phyloP scores from a whole-genome alignment of 495 filamentous ascomycete genomes.

The Hypomontagnella submonticulosa region DNA sequence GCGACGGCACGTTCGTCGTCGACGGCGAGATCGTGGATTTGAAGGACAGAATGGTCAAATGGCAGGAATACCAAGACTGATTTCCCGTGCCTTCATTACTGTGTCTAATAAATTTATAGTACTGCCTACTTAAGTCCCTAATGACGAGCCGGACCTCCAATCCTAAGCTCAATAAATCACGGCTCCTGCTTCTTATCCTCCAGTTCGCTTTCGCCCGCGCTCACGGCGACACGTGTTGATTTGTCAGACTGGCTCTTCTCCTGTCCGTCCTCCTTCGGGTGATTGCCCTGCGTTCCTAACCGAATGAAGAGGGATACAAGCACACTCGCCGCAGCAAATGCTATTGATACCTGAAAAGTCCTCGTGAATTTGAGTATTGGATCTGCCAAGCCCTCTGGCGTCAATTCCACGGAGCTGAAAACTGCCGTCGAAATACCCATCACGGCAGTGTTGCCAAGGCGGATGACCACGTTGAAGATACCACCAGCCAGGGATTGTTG shows the following conservation, averaged over 20 bases:
- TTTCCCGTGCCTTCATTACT: conserved; percentile 1
- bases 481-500: conserved; percentile 69
- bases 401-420: conserved; percentile 50
- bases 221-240: conserved; percentile 6
- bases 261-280: conserved; percentile 29
- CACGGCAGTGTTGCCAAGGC: conserved; percentile 62
- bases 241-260: conserved; percentile 27
- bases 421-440: conserved; percentile 65
- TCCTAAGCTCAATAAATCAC: conserved; percentile 11
- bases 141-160: conserved; percentile 11
- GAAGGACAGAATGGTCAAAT: conserved; percentile 53
- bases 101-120: conserved; percentile 31
- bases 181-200: conserved; percentile 23
- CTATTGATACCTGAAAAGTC: conserved; percentile 67
- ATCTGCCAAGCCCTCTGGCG: conserved; percentile 48
- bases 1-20: conserved; percentile 51
- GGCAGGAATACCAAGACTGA: conserved; percentile 53
- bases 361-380: conserved; percentile 54
- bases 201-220: conserved; percentile 13
- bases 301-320: conserved; percentile 56
- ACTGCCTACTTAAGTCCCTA: conserved; percentile 36
- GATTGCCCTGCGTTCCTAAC: conserved; percentile 57
- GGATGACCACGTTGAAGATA: conserved; percentile 67
- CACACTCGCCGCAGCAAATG: conserved; percentile 58
- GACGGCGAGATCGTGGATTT: conserved; percentile 53